Evolutionary conservation across 2,329 filamentous ascomycete genomes (phyloP), one percentile per base, ranked within the genome.

Genomic region (Meredithiella fracta): DNA sequence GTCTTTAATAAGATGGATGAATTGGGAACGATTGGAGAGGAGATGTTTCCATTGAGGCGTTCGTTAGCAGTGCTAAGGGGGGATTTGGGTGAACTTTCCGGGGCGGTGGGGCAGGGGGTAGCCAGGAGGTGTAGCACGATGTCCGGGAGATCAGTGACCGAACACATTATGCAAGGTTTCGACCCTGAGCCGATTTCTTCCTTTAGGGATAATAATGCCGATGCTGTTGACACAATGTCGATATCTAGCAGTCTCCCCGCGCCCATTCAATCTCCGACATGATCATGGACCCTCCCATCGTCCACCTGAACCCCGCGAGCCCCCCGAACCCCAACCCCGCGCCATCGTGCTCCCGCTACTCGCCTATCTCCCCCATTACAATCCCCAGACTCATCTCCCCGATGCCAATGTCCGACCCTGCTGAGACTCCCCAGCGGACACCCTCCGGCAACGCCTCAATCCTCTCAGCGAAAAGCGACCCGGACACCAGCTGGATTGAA

Each of bases 401-500:
- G n/a, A 6, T 23, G 17, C 22, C 55, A 31, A 15, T 26, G 3
- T 54, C 44, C 34, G 17, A 17, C 26, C 22, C 54, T 26, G 44
- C n/a, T n/a, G n/a, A n/a, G n/a, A 23, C 11, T 22, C 53, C 53
- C 9, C 40, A 8, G 6, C 31, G 22, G 7, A 49, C 53, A 3
- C 2, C 31, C 31, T 55, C 40, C 25, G 44, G 53, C 38, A 29
- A 31, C 29, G 31, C 37, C 37, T 37, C 42, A 9, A 15, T 54
- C n/a, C 38, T 56, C 9, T 29, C 31, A 26, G 20, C 37, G 17
- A 38, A 23, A 17, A 58, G 47, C 31, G 49, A 60, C 42, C 60
- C 61, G 25, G 63, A 64, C 20, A 62, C 64, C 47, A 70, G 67
- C 52, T 71, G 69, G 69, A 67, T 70, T 5, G 68, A 69, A 17